phyloP scores from a whole-genome alignment of 352 stramenopile species.

The Phytophthora hybrid region DNA sequence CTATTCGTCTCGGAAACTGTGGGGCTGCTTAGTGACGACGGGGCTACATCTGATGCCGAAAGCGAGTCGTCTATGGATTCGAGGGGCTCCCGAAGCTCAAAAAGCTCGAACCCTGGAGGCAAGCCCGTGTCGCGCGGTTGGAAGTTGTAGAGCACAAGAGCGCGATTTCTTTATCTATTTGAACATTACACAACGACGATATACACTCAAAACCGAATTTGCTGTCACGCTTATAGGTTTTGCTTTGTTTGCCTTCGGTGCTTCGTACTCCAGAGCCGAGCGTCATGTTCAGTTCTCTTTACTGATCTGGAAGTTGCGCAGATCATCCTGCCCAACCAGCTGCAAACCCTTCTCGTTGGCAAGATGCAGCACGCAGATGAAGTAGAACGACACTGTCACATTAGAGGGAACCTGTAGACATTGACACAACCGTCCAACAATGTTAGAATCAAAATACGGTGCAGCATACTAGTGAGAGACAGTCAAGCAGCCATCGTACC shows the following conservation, averaged over 20 bases:
- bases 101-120: slow-evolving; percentile 16
- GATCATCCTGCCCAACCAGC: slow-evolving; percentile 79
- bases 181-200: slow-evolving; percentile 39
- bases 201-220: slow-evolving; percentile 39
- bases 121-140: slow-evolving; percentile 61
- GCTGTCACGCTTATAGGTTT: slow-evolving; percentile 20
- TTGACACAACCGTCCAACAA: not conserved
- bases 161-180: slow-evolving; percentile 35
- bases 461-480: no score
- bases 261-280: slow-evolving; percentile 15
- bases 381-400: slow-evolving; percentile 98
- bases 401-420: slow-evolving; percentile 86
- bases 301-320: slow-evolving; percentile 81
- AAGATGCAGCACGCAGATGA: slow-evolving; percentile 99
- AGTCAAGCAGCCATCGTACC: slow-evolving; percentile 43
- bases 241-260: slow-evolving; percentile 24
- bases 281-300: slow-evolving; percentile 43
- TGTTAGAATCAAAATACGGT: slow-evolving; percentile 8
- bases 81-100: slow-evolving; percentile 29
- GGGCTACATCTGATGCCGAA: slow-evolving; percentile 31
- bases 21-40: slow-evolving; percentile 59
- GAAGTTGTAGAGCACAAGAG: slow-evolving; percentile 52
- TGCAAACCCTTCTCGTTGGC: slow-evolving; percentile 98
- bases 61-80: slow-evolving; percentile 37
- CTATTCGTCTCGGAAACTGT: slow-evolving; percentile 56